Percentiles rank a stretch among this genome's conserved stretches.
Conservation (phyloP, 2,329 filamentous ascomycete genomes). For the Coleophoma eucalyptorum region DNA sequence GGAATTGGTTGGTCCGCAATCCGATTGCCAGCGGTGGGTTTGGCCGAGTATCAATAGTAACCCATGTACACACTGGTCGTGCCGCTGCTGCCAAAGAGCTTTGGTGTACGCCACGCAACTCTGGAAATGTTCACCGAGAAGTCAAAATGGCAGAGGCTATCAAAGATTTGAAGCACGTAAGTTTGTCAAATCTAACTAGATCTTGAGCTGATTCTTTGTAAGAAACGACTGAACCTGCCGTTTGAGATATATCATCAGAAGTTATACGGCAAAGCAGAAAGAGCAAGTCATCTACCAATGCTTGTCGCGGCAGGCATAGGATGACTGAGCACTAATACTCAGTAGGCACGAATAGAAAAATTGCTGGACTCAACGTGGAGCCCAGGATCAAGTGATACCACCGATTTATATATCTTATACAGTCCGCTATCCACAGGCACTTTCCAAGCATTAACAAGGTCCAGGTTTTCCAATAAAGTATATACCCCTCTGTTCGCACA, state of each 20-base stretch:
- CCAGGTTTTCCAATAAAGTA: conserved; percentile 9
- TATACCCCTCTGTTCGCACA: conserved; percentile 14
- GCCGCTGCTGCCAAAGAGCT: conserved; percentile 16
- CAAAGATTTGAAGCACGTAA: conserved; percentile 10
- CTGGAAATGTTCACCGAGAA: conserved; percentile 11
- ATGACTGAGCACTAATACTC: conserved; percentile 1
- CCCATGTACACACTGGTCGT: conserved; percentile 12
- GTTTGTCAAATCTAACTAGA: background rate
- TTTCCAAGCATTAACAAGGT: conserved; percentile 11
- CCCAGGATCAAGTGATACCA: conserved; percentile 11
- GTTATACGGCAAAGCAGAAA: conserved; percentile 11
- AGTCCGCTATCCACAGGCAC: conserved; percentile 14
- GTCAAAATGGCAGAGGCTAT: conserved; percentile 11
- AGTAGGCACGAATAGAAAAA: conserved; percentile 8
- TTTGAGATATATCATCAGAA: conserved; percentile 12
- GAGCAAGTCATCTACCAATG: background rate
- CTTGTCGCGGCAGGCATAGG: no score
- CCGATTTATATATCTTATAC: conserved; percentile 14
- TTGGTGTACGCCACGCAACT: conserved; percentile 12
- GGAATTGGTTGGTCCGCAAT: conserved; percentile 15
- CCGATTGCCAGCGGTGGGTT: conserved; percentile 13
- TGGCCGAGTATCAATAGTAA: conserved; percentile 12
- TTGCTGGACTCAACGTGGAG: conserved; percentile 15
- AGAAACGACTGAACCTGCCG: conserved; percentile 12
- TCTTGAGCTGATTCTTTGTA: background rate